Percentiles rank a stretch among this genome's conserved stretches.
Conservation (phyloP, 1,284 basidiomycete genomes). For the Hemileia vastatrix region DNA sequence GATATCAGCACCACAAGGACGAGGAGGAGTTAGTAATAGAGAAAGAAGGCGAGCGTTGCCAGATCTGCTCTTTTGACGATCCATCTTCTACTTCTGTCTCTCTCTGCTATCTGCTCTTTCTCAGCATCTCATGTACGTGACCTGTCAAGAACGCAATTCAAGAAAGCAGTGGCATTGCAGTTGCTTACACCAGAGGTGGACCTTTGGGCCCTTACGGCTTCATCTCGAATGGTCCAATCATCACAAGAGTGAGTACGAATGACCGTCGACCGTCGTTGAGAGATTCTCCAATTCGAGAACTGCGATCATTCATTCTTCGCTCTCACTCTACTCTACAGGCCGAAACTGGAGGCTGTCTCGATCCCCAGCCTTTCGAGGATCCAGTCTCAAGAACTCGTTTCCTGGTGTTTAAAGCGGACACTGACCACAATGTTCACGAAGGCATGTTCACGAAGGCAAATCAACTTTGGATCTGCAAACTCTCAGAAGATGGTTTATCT, state of each 20-base stretch:
- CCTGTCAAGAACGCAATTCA: conserved; percentile 25
- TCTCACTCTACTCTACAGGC: conserved; percentile 16
- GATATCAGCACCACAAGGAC: conserved; percentile 28
- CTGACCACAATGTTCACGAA: conserved; percentile 24
- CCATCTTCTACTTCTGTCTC: no score
- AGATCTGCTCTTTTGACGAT: neutral
- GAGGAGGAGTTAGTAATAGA: conserved; percentile 4
- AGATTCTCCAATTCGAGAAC: neutral
- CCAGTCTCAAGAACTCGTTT: conserved; percentile 28
- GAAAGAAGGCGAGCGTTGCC: neutral
- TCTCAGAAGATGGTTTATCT: conserved; percentile 31
- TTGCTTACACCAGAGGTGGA: conserved; percentile 30
- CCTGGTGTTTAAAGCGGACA: conserved; percentile 29
- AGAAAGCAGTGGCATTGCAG: conserved; percentile 33
- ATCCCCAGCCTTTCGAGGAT: conserved; percentile 35
- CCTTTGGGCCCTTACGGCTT: conserved; percentile 30
- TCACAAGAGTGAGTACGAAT: conserved; percentile 25
- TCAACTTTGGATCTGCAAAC: conserved; percentile 34
- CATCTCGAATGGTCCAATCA: conserved; percentile 30
- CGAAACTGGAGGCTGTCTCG: conserved; percentile 29
- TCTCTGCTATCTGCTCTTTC: neutral
- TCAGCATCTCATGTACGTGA: conserved; percentile 31
- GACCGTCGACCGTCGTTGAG: neutral
- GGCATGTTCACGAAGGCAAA: conserved; percentile 31
- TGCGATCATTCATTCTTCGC: neutral